A percentile compares a stretch with the other conserved stretches of the same genome.
Conservation (phyloP, 345 rosid genomes). For the Trapa bicornis region DNA sequence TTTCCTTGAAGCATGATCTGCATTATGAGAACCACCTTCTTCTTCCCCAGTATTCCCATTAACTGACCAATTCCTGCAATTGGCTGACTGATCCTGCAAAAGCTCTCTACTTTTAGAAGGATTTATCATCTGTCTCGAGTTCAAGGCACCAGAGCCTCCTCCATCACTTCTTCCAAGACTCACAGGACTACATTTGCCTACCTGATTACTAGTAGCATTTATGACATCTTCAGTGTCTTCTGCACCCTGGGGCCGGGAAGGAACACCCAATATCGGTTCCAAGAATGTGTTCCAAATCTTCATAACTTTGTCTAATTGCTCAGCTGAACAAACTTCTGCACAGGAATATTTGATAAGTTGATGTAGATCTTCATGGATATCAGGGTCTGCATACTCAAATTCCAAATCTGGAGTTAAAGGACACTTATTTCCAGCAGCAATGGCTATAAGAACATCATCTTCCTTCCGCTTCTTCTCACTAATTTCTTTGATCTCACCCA, state of each 20-base stretch:
- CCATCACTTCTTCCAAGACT: constrained; percentile 48
- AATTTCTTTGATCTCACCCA: constrained; percentile 85
- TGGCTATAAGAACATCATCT: constrained; percentile 71
- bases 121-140: constrained; percentile 25
- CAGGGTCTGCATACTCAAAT: constrained; percentile 70
- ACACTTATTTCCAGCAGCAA: constrained; percentile 75
- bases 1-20: constrained; percentile 21
- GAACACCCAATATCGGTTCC: constrained; percentile 76
- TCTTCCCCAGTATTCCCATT: constrained; percentile 40
- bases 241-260: constrained; percentile 75
- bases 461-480: constrained; percentile 72
- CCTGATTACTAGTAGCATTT: constrained; percentile 47
- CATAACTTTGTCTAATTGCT: constrained; percentile 83
- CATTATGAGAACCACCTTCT: constrained; percentile 36
- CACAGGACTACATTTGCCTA: constrained; percentile 27
- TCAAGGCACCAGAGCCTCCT: constrained; percentile 24
- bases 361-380: constrained; percentile 80
- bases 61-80: constrained; percentile 29
- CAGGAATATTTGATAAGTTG: constrained; percentile 93
- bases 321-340: constrained; percentile 85
- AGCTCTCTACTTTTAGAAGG: constrained; percentile 43
- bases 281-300: constrained; percentile 86
- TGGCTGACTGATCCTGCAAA: constrained; percentile 45
- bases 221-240: constrained; percentile 78
- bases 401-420: constrained; percentile 56